These are phyloP conservation scores for Tulasnella sp. DNA, from an alignment of 768 basidiomycete species.

Conservation along the genomic window DNA sequence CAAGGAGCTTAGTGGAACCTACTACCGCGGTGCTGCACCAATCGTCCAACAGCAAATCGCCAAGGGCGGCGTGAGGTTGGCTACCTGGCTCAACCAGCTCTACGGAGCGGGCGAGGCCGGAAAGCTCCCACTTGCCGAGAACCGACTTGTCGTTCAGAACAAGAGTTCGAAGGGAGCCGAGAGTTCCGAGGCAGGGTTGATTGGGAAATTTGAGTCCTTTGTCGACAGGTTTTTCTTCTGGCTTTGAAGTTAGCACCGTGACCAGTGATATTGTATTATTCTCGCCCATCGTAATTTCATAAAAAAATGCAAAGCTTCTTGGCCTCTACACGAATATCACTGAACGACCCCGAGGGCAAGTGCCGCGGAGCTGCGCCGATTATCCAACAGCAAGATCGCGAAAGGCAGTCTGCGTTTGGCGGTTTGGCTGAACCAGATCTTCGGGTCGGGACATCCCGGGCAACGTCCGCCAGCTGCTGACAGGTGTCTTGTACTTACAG, in stretches of 20 bases:
- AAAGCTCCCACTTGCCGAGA: background rate
- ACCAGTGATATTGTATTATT: too few species aligned
- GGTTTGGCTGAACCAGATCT: conserved; percentile 26
- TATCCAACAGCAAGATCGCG: conserved; percentile 26
- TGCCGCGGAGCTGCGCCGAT: conserved; percentile 23
- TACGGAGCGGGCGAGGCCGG: background rate
- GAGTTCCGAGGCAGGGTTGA: background rate
- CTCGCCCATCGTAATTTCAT: too few species aligned
- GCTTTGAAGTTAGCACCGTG: too few species aligned
- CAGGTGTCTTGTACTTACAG: background rate
- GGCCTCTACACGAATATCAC: too few species aligned
- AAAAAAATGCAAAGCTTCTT: too few species aligned
- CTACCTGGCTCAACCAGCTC: conserved; percentile 26
- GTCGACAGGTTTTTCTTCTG: too few species aligned
- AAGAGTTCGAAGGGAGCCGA: background rate
- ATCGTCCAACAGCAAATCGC: conserved; percentile 27
- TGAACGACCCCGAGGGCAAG: too few species aligned
- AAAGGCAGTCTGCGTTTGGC: conserved; percentile 25
- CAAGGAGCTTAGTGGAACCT: conserved; percentile 16
- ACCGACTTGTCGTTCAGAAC: background rate
- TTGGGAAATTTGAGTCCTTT: background rate
- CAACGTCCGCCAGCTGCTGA: background rate
- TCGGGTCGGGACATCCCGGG: conserved; percentile 4
- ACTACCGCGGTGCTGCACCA: conserved; percentile 18
- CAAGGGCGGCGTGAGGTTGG: conserved; percentile 16